phyloP scores from a whole-genome alignment of 2,329 filamentous ascomycete species.

The Botrytis squamosa region DNA sequence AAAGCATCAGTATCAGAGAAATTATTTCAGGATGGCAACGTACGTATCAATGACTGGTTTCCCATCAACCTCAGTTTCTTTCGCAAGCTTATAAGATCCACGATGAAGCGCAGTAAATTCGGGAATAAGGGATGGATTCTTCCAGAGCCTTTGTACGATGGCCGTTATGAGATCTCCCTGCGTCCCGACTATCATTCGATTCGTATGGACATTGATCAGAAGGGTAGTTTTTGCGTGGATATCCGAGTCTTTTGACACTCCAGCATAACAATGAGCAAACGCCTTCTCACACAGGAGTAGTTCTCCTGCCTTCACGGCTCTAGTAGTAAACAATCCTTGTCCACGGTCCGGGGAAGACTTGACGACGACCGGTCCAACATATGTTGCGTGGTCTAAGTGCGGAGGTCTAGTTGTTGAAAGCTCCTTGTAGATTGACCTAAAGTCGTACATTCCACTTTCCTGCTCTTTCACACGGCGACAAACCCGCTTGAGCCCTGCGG shows the following conservation, averaged over 20 bases:
- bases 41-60: constrained; percentile 25
- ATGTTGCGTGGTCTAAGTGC: constrained; percentile 27
- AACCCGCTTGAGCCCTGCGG: constrained; percentile 13
- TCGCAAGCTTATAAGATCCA: constrained; percentile 21
- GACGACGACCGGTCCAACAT: constrained; percentile 18
- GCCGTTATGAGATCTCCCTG: constrained; percentile 19
- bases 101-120: constrained; percentile 20
- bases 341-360: constrained; percentile 19
- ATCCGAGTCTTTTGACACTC: not conserved
- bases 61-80: constrained; percentile 11
- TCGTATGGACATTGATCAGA: constrained; percentile 18
- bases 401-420: constrained; percentile 19
- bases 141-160: constrained; percentile 23
- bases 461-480: constrained; percentile 24
- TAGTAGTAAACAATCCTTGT: constrained; percentile 24
- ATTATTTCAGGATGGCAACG: constrained; percentile 4
- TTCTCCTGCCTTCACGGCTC: constrained; percentile 24
- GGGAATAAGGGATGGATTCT: constrained; percentile 23
- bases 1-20: constrained; percentile 2
- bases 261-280: constrained; percentile 24
- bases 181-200: constrained; percentile 18
- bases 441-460: constrained; percentile 25
- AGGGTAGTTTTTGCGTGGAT: not conserved
- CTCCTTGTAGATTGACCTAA: constrained; percentile 24
- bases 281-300: constrained; percentile 29